Evolutionary conservation across 2,329 filamentous ascomycete species (phyloP).

Genomic region (Alternaria sp.): DNA sequence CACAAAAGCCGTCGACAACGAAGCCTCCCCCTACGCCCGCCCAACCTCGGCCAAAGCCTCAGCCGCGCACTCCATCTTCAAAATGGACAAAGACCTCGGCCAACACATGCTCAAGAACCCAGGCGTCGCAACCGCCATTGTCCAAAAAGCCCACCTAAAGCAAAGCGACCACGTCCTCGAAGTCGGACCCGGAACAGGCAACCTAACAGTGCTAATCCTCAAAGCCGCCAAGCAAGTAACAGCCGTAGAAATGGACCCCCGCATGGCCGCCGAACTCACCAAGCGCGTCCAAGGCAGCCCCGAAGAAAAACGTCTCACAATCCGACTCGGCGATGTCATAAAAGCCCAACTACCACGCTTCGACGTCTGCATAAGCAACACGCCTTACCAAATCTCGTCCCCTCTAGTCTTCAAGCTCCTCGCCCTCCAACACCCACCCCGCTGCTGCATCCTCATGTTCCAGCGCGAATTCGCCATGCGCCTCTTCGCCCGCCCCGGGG

Average conservation of each 20-base stretch:
- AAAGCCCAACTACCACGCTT: conserved; percentile 81
- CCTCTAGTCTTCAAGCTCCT: conserved; percentile 92
- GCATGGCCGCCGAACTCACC: conserved; percentile 95
- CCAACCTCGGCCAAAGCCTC: conserved; percentile 56
- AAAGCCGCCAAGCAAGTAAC: conserved; percentile 85
- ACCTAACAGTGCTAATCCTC: conserved; percentile 87
- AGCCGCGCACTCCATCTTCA: conserved; percentile 85
- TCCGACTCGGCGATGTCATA: conserved; percentile 91
- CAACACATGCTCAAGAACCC: conserved; percentile 94
- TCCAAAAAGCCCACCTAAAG: conserved; percentile 87
- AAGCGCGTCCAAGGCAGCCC: conserved; percentile 93
- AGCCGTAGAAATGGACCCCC: conserved; percentile 90
- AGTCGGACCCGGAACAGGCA: conserved; percentile 89
- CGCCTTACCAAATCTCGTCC: conserved; percentile 81
- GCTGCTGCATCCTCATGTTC: conserved; percentile 91
- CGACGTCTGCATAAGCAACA: conserved; percentile 82
- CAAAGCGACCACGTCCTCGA: conserved; percentile 88
- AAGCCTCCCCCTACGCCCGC: conserved; percentile 57
- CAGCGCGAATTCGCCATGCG: conserved; percentile 94
- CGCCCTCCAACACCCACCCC: conserved; percentile 79
- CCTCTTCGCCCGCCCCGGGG: conserved; percentile 85
- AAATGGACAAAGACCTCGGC: conserved; percentile 92
- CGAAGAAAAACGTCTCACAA: conserved; percentile 77
- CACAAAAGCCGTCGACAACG: conserved; percentile 39
- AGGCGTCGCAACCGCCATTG: conserved; percentile 81